Percentiles rank a stretch among this genome's conserved stretches.
These are phyloP conservation scores for Fusarium pseudonygamai DNA, from an alignment of 2,329 filamentous ascomycete genomes.

Conservation along the genomic window DNA sequence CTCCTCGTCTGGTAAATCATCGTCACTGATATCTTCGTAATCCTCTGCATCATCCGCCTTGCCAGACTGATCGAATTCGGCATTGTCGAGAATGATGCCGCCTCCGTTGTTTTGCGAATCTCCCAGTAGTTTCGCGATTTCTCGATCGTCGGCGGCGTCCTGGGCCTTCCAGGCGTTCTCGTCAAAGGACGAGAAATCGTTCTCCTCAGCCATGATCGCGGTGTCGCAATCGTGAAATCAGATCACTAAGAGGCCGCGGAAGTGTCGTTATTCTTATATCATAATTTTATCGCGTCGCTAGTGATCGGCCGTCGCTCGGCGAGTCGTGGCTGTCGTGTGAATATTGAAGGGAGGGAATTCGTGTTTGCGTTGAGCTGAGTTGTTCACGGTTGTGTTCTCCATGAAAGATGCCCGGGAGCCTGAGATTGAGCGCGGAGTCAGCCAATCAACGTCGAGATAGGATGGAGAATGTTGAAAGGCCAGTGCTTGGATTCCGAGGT, in stretches of 20 bases:
- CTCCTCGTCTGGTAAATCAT: slow-evolving; percentile 88
- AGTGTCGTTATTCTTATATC: slow-evolving; percentile 35
- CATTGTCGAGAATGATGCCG: slow-evolving; percentile 55
- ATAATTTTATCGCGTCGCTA: slow-evolving; percentile 35
- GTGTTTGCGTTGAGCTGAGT: slow-evolving; percentile 12
- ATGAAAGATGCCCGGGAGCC: slow-evolving; percentile 9
- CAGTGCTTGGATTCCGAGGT: slow-evolving; percentile 7
- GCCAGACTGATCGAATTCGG: slow-evolving; percentile 69
- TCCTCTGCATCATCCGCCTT: slow-evolving; percentile 95
- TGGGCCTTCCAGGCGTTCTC: slow-evolving; percentile 53
- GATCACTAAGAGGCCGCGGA: slow-evolving; percentile 39
- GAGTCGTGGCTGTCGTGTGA: slow-evolving; percentile 1
- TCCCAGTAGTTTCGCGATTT: slow-evolving; percentile 57
- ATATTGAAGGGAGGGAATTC: neutral
- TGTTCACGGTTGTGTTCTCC: slow-evolving; percentile 39
- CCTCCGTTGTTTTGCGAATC: slow-evolving; percentile 53
- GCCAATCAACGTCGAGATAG: slow-evolving; percentile 18
- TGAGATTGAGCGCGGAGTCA: slow-evolving; percentile 18
- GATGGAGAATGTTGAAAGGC: slow-evolving; percentile 8
- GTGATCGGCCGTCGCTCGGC: slow-evolving; percentile 7
- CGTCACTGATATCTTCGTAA: slow-evolving; percentile 90
- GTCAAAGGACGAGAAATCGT: slow-evolving; percentile 49
- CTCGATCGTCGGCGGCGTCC: slow-evolving; percentile 59
- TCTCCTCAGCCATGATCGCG: slow-evolving; percentile 47
- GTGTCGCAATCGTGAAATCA: slow-evolving; percentile 36